phyloP scores from a whole-genome alignment of 176 grass and related monocot species.

The Panicum miliaceum region DNA sequence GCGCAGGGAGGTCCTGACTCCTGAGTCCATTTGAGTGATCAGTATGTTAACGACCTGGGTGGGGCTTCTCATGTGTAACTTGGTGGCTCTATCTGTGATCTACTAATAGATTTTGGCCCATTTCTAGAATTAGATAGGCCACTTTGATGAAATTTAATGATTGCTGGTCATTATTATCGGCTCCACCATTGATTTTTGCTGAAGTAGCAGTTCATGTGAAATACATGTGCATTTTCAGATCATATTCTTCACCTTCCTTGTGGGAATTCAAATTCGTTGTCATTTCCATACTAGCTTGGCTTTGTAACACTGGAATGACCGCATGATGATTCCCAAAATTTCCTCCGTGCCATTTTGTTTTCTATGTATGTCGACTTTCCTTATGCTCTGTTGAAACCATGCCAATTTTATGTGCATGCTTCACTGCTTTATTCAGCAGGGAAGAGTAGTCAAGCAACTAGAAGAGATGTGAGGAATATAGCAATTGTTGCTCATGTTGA shows the following conservation, averaged over 20 bases:
- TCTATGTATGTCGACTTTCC: not conserved
- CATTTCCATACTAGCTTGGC: not conserved
- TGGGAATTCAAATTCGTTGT: conserved; percentile 23
- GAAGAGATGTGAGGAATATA: conserved; percentile 97
- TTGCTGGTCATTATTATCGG: not conserved
- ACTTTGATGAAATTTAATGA: not conserved
- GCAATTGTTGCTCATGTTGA: conserved; percentile 99
- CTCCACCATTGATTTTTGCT: not conserved
- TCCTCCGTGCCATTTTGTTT: conserved; percentile 8
- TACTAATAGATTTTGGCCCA: not conserved
- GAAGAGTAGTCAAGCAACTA: conserved; percentile 63
- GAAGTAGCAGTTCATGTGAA: conserved; percentile 9
- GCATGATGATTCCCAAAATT: not conserved
- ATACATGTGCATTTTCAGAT: not conserved
- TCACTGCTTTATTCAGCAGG: conserved; percentile 44
- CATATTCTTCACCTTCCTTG: not conserved
- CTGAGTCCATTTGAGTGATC: not conserved
- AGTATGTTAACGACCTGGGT: not conserved
- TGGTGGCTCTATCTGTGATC: not conserved
- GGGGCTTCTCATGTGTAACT: not conserved
- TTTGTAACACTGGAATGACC: not conserved
- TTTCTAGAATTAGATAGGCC: not conserved
- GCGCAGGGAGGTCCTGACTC: not conserved
- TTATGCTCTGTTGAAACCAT: conserved; percentile 22
- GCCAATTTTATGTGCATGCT: conserved; percentile 27